Evolutionary conservation across 2,329 filamentous ascomycete species (phyloP), one percentile per base, ranked within the genome.

Genomic region (Rutstroemia sp.): DNA sequence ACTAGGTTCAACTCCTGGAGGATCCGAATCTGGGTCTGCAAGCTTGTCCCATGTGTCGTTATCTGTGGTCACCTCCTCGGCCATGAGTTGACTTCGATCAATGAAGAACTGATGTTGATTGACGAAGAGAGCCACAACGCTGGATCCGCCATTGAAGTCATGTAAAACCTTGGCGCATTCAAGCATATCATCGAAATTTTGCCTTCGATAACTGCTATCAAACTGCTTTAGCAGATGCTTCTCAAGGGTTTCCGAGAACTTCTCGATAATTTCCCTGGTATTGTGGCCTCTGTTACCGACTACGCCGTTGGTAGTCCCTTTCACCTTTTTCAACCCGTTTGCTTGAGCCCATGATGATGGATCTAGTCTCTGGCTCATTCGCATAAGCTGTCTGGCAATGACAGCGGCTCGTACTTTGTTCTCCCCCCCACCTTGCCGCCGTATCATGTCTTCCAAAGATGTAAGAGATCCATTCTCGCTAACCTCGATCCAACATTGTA

Each of bases 71-170:
- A 82, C 78, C n/a, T 75, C 80, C 64, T 94, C 89, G 12, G 82
- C 80, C 50, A 96, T 86, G 57, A 99, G 77, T 70, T 97, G 92
- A 63, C 91, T 94, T 25, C 92, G 81, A 69, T 97, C 94, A 68
- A 99, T 96, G 74, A 99, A 99, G 78, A 99, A 99, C 68, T 96
- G 91, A 73, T 99, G 95, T 71, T 99, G 94, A 69, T 99, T 99
- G 68, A 99, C 92, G 71, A 97, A 99, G 10, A 92, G 79, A 14
- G 89, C 92, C 71, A 96, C 95, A 58, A 97, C 94, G 69, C 92
- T 97, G 57, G 90, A 85, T 51, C 94, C 94, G 52, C 94, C 91
- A 70, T 92, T 96, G 78, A 99, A 99, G 72, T 97, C 94, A 69
- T 94, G 82, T 60, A 99, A 77, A 44, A 96, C 94, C 67, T 89